Evolutionary conservation across 176 grass and related monocot species (phyloP), one percentile per base, ranked within the genome.

Genomic region (barley (Hordeum vulgare)): DNA sequence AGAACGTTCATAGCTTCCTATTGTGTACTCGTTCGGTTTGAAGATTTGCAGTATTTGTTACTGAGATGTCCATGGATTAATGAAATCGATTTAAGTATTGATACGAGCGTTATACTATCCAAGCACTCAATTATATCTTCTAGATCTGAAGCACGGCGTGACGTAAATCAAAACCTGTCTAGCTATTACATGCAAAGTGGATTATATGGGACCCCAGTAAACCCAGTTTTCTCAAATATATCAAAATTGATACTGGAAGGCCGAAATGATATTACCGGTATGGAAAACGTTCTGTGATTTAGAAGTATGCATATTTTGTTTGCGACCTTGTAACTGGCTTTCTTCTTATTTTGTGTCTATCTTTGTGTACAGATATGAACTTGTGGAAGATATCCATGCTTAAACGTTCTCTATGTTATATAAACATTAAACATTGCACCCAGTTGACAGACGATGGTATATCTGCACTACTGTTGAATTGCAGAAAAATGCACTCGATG

Each of bases 231-330:
- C 60, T 90, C 75, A 80, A 83, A 88, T 77, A 41, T 94, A 41
- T 90, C 91, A 90, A 94, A 87, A 88, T 54, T 94, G 63, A 90
- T 63, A 60, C 71, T 94, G 56, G 91, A 94, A 83, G 91, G 91
- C 37, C 80, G 91, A 83, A 85, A 83, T 88, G 91, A 94, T 88
- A 85, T 94, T 83, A 85, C 66, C 77, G 91, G 91, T 90, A 83
- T 58, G 71, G 59, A 24, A 41, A 64, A 17, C 15, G 8, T 29
- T 36, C 1, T 81, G 3, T 51, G n/a, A 59, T 44, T 86, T 57
- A 47, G 17, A 70, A 86, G 21, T 44, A 34, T 61, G 34, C 25
- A 34, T 75, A 74, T 61, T 40, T 74, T 79, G 25, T 75, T 47
- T 34, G 36, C n/a, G 49, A 68, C 62, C 37, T 29, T 68, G 15